A percentile compares a stretch with the other conserved stretches of the same genome.
Conservation (phyloP, 768 basidiomycete genomes). For the Pleurotus pulmonarius region DNA sequence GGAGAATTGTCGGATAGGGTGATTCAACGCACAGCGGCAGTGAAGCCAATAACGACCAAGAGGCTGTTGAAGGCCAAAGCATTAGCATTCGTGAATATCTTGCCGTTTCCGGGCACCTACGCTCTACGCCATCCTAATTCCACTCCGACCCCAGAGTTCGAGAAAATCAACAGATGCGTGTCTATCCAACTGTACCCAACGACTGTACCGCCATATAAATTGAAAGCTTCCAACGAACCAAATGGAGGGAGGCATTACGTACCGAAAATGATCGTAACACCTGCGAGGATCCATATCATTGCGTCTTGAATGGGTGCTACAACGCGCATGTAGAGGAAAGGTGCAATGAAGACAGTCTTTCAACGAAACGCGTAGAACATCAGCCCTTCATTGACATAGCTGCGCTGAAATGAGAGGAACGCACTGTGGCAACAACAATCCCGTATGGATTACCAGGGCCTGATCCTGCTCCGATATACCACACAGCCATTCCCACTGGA, state of each 20-base stretch:
- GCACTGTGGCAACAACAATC: slow-evolving; percentile 35
- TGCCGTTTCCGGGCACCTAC: neutral
- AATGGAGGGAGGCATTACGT: neutral
- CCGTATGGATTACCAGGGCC: slow-evolving; percentile 55
- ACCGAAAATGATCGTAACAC: slow-evolving; percentile 25
- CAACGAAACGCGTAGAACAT: too few relatives aligned
- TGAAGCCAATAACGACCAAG: slow-evolving; percentile 41
- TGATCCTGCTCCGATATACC: slow-evolving; percentile 30
- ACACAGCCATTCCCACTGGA: neutral
- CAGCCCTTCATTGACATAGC: too few relatives aligned
- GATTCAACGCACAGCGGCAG: slow-evolving; percentile 31
- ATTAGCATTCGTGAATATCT: too few relatives aligned
- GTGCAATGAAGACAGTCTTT: slow-evolving; percentile 38
- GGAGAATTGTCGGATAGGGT: too few relatives aligned
- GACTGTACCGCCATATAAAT: slow-evolving; percentile 33
- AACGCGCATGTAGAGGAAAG: slow-evolving; percentile 47
- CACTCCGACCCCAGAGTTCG: slow-evolving; percentile 51
- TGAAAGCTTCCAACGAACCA: neutral
- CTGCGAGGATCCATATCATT: slow-evolving; percentile 29
- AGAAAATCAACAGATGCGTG: slow-evolving; percentile 38
- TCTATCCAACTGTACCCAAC: slow-evolving; percentile 59
- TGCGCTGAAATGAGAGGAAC: neutral
- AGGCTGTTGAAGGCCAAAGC: slow-evolving; percentile 19
- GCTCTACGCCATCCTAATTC: slow-evolving; percentile 37
- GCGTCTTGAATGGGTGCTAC: slow-evolving; percentile 37